Conservation (phyloP, 305 asterid species). For the Fraxinus latifolia region DNA sequence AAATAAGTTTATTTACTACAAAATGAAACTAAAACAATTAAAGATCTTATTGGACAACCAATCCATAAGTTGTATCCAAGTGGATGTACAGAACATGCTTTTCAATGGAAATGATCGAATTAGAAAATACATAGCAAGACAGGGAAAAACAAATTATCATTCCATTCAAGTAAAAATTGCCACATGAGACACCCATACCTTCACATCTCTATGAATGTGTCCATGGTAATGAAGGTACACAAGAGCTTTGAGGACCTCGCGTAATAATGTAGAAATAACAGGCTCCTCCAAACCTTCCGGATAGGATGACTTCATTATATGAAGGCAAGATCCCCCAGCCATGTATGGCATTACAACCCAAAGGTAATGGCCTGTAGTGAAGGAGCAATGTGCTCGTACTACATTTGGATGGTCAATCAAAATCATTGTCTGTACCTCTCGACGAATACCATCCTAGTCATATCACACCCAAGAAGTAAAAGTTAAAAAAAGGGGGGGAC, state of each 20-base stretch:
- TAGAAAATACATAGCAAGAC: not conserved
- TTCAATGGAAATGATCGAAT: not conserved
- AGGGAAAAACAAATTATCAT: not conserved
- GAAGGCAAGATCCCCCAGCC: conserved; percentile 97
- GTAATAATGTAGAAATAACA: conserved; percentile 79
- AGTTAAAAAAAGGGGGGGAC: not conserved
- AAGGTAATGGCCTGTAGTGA: conserved; percentile 70
- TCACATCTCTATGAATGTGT: conserved; percentile 94
- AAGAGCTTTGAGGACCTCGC: conserved; percentile 90
- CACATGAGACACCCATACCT: conserved; percentile 45
- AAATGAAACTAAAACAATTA: not conserved
- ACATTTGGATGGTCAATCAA: conserved; percentile 90
- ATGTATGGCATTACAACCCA: conserved; percentile 98
- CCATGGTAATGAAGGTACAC: conserved; percentile 89
- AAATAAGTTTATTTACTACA: not conserved
- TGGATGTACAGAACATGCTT: conserved; percentile 4
- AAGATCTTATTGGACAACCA: not conserved
- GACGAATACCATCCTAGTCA: conserved; percentile 77
- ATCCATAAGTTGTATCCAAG: conserved; percentile 1
- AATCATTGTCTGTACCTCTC: conserved; percentile 88
- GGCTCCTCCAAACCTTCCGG: conserved; percentile 98
- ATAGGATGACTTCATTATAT: conserved; percentile 82
- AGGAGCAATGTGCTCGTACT: conserved; percentile 84
- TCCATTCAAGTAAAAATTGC: not conserved
- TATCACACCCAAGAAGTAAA: conserved; percentile 22